Base-by-base conservation (phyloP, 805 yeast species). In the Cyberlindnera amylophila region DNA sequence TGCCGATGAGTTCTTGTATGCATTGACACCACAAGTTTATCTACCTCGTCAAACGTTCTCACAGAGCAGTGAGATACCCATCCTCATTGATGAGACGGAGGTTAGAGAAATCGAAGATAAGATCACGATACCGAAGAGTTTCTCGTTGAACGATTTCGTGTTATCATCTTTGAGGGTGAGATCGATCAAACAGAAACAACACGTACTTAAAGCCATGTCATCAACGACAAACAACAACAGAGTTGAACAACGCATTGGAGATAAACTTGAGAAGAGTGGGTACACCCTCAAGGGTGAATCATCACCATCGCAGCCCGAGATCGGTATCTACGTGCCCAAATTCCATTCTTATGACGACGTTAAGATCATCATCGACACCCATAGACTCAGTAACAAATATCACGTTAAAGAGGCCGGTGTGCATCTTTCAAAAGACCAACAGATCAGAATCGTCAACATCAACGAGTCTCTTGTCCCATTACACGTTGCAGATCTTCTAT, bases 121-220 rank as follows among this genome's bases (percentile, higher is more conserved):
- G 26, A 36, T 44, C 10, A 28, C 41, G 7, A 14, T 44, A 1
- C 47, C 47, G 15, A 21, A 36, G 32, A 32, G 21, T 19, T 44
- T 44, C 31, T 39, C 43, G 2, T 35, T 44, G 11, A 15, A 23
- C 14, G 42, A 38, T 32, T 44, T 44, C 32, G 41, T 39, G 7
- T 21, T 26, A 14, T 44, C 47, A n/a, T 44, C 47, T 16, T 30
- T 39, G 14, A 31, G 47, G 16, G 47, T 44, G 13, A 40, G 40
- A 12, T 33, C 43, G 8, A 21, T 39, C 17, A 35, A 27, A n/a
- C 42, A 39, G 14, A 37, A 34, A 5, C 41, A 32, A 5, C 39
- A 35, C 6, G 32, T 31, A 11, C 21, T 37, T 27, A 42, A 30
- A 18, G 34, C 33, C 3, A 32, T 37, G 29, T 26, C 38, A 6